Conservation (phyloP, 2,329 filamentous ascomycete genomes). For the Leptographium lundbergii region DNA sequence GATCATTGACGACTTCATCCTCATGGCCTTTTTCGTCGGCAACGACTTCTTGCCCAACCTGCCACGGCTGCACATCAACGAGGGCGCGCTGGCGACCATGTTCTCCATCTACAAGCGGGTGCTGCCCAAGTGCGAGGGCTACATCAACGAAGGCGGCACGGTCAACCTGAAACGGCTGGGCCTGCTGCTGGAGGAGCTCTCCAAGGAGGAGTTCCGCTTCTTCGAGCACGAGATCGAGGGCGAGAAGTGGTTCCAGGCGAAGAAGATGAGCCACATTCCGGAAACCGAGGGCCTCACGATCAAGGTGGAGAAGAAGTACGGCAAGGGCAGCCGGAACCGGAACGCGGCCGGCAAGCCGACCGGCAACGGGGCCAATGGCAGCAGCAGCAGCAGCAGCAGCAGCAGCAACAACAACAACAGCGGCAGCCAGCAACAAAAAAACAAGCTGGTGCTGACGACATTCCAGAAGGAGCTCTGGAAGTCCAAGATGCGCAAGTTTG, state of each 20-base stretch:
- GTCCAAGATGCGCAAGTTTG: slow-evolving; percentile 66
- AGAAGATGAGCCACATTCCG: slow-evolving; percentile 45
- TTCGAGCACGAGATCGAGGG: slow-evolving; percentile 87
- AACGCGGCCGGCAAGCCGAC: slow-evolving; percentile 21
- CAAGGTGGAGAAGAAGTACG: slow-evolving; percentile 6
- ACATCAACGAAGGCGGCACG: slow-evolving; percentile 89
- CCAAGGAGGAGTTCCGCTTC: slow-evolving; percentile 79
- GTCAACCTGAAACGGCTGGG: slow-evolving; percentile 77
- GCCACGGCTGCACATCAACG: slow-evolving; percentile 94
- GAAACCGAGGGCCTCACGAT: slow-evolving; percentile 42
- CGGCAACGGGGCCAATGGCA: slow-evolving; percentile 11
- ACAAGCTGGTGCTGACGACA: slow-evolving; percentile 62
- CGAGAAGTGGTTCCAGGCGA: slow-evolving; percentile 83
- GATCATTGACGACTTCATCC: slow-evolving; percentile 97
- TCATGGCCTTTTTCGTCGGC: slow-evolving; percentile 98
- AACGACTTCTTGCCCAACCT: slow-evolving; percentile 98
- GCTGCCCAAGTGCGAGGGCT: slow-evolving; percentile 75
- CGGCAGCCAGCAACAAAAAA: slow-evolving; percentile 24
- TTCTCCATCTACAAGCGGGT: slow-evolving; percentile 92
- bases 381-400: not conserved
- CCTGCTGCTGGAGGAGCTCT: slow-evolving; percentile 68
- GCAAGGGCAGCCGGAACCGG: not conserved
- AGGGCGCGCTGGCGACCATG: slow-evolving; percentile 93
- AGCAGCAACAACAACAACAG: not conserved
- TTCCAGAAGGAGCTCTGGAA: slow-evolving; percentile 73